Conservation (phyloP, 2,329 filamentous ascomycete species). For the Xylaria sp. region DNA sequence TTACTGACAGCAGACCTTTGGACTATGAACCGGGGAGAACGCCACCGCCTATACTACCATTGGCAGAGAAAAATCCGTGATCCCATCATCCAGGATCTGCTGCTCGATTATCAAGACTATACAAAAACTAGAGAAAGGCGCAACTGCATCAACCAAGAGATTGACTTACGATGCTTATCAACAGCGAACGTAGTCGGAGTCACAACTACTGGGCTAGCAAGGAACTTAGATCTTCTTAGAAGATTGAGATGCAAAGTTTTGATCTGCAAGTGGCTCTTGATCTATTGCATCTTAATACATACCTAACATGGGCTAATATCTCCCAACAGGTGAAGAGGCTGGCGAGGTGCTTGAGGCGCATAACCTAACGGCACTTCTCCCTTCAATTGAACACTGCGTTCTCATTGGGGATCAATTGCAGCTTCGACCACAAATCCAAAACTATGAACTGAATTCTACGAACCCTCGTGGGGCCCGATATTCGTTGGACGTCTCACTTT, state of each 20-base stretch:
- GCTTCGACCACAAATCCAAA: slow-evolving; percentile 67
- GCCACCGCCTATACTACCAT: slow-evolving; percentile 43
- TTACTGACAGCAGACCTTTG: slow-evolving; percentile 35
- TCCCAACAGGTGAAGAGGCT: slow-evolving; percentile 64
- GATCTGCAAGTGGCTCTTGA: slow-evolving; percentile 54
- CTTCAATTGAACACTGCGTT: slow-evolving; percentile 68
- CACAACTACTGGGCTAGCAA: slow-evolving; percentile 68
- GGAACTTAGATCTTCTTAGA: slow-evolving; percentile 60
- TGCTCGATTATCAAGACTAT: slow-evolving; percentile 29
- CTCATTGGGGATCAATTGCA: slow-evolving; percentile 73
- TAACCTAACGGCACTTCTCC: slow-evolving; percentile 67
- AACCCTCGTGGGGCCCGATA: slow-evolving; percentile 60
- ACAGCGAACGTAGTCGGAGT: slow-evolving; percentile 63
- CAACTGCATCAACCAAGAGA: slow-evolving; percentile 45
- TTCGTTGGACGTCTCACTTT: slow-evolving; percentile 68
- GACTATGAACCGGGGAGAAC: slow-evolving; percentile 42
- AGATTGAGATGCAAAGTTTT: slow-evolving; percentile 65
- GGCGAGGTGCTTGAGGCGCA: slow-evolving; percentile 75
- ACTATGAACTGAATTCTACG: slow-evolving; percentile 63
- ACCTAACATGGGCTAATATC: slow-evolving; percentile 1
- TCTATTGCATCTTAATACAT: not conserved
- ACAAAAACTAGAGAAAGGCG: slow-evolving; percentile 31
- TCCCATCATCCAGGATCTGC: slow-evolving; percentile 31
- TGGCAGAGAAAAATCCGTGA: slow-evolving; percentile 48
- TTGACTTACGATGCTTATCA: slow-evolving; percentile 53